phyloP scores from a whole-genome alignment of 768 basidiomycete species.

The Phallus indusiatus region DNA sequence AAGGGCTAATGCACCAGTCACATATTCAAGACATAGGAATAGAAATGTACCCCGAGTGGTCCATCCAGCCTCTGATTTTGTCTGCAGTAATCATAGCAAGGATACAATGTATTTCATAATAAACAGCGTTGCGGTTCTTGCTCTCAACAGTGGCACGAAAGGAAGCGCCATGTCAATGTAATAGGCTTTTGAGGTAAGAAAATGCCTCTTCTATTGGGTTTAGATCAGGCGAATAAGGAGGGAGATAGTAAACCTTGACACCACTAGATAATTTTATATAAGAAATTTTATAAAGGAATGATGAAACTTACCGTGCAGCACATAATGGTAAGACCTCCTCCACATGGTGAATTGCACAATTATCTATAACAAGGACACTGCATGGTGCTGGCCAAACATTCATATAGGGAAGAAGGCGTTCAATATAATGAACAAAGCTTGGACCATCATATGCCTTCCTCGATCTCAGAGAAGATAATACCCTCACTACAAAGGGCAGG shows the following conservation, averaged over 20 bases:
- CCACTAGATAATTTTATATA: not conserved
- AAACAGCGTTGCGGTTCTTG: not conserved
- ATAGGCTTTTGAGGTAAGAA: constrained; percentile 17
- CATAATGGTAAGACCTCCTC: constrained; percentile 18
- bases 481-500: constrained; percentile 29
- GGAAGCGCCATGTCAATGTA: constrained; percentile 1
- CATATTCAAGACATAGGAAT: too few relatives aligned
- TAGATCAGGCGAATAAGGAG: constrained; percentile 29
- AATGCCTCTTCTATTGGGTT: constrained; percentile 30
- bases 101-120: not conserved
- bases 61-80: not conserved
- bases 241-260: constrained; percentile 16
- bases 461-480: constrained; percentile 22
- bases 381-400: constrained; percentile 26
- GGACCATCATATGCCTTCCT: constrained; percentile 20
- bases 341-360: constrained; percentile 32
- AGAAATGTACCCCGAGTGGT: not conserved
- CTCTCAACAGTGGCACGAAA: not conserved
- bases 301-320: not conserved
- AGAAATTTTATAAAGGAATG: not conserved
- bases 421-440: constrained; percentile 26
- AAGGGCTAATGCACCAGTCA: too few relatives aligned
- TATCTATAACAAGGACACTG: constrained; percentile 32
- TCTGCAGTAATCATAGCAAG: not conserved
- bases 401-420: constrained; percentile 19